phyloP scores from a whole-genome alignment of 106 monocot genomes.

The Acorus gramineus region DNA sequence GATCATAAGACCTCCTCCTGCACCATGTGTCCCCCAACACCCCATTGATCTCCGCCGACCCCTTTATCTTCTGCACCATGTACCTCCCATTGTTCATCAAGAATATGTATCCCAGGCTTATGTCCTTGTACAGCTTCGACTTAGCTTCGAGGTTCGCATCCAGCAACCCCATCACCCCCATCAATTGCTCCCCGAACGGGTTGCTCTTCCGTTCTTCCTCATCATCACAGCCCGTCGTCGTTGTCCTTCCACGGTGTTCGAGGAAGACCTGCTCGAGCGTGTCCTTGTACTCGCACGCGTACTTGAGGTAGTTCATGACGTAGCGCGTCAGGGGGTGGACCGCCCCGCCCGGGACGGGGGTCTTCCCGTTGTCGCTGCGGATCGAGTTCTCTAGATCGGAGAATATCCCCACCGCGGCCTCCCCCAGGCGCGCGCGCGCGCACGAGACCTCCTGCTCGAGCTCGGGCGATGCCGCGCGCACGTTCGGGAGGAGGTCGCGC shows the following conservation, averaged over 20 bases:
- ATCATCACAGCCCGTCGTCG: neutral
- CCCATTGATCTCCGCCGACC: slow-evolving; percentile 36
- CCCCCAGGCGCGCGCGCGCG: slow-evolving; percentile 18
- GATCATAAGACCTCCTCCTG: slow-evolving; percentile 9
- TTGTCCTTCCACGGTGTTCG: slow-evolving; percentile 11
- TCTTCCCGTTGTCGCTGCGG: slow-evolving; percentile 23
- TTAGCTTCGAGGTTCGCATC: slow-evolving; percentile 42
- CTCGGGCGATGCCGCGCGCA: slow-evolving; percentile 21
- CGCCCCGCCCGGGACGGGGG: slow-evolving; percentile 40
- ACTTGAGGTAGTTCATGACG: slow-evolving; percentile 44
- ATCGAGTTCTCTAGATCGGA: slow-evolving; percentile 33
- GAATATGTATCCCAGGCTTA: slow-evolving; percentile 44
- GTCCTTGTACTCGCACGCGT: slow-evolving; percentile 34
- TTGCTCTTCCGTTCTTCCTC: neutral
- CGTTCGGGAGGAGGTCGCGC: slow-evolving; percentile 23
- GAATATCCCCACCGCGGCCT: slow-evolving; percentile 31
- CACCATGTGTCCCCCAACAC: slow-evolving; percentile 19
- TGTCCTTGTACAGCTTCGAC: slow-evolving; percentile 63
- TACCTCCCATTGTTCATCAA: slow-evolving; percentile 82
- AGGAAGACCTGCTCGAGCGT: slow-evolving; percentile 25
- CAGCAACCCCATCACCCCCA: slow-evolving; percentile 44
- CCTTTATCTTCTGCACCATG: slow-evolving; percentile 60
- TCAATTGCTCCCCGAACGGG: slow-evolving; percentile 33
- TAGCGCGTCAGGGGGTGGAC: slow-evolving; percentile 44
- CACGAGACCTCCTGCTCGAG: slow-evolving; percentile 20